Conservation (phyloP, 306 rosid genomes). For the Sicyos edulis region DNA sequence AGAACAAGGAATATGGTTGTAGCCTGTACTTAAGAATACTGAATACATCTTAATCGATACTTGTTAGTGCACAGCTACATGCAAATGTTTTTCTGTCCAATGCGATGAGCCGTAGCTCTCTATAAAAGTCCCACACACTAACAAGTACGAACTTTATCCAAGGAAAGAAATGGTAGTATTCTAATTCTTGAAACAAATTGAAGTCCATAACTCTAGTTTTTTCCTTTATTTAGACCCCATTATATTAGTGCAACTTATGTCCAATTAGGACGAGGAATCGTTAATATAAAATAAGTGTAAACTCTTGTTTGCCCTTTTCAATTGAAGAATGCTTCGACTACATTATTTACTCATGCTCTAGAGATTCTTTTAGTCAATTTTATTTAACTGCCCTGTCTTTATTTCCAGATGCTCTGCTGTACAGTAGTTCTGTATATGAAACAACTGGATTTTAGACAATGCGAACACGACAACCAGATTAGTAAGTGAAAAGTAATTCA, state of each 20-base stretch:
- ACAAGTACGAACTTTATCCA: not conserved
- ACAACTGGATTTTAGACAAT: not conserved
- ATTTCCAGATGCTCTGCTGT: not conserved
- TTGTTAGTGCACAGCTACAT: not conserved
- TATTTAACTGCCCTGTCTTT: not conserved
- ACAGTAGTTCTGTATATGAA: not conserved
- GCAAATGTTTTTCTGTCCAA: not conserved
- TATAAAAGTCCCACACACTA: not conserved
- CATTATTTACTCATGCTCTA: not conserved
- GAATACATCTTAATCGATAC: not conserved
- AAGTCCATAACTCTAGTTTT: not conserved
- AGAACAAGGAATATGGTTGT: not conserved
- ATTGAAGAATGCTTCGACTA: not conserved
- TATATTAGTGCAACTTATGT: not conserved
- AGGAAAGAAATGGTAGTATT: not conserved
- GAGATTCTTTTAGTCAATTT: not conserved
- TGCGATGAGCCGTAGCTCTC: not conserved
- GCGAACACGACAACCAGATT: constrained; percentile 7
- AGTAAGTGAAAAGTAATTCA: not conserved
- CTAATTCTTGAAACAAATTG: not conserved
- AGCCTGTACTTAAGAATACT: not conserved
- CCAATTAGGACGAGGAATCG: not conserved
- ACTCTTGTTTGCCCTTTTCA: not conserved
- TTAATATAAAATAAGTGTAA: not conserved
- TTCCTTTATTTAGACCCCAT: not conserved